Conservation (phyloP, 768 basidiomycete genomes). For the Podaxis rugospora region DNA sequence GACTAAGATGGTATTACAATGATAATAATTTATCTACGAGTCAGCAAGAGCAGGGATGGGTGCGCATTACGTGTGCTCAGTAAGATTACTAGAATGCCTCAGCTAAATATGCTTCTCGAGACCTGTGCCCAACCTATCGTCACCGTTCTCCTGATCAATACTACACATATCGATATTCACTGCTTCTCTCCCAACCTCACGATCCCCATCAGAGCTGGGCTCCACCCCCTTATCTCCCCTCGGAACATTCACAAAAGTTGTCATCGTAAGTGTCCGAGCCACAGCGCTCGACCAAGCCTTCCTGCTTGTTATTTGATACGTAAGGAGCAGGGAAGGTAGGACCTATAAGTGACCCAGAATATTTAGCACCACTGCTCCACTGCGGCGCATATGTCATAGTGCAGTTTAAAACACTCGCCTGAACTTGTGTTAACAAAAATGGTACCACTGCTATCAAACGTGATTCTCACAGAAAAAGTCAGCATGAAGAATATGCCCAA, state of each 20-base stretch:
- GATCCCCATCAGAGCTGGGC: not conserved
- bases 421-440: slow-evolving; percentile 2
- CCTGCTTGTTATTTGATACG: not conserved
- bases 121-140: too few species aligned
- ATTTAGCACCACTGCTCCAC: not conserved
- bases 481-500: not conserved
- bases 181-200: not conserved
- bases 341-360: not conserved
- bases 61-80: too few species aligned
- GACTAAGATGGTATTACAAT: too few species aligned
- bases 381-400: not conserved
- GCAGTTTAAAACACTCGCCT: not conserved
- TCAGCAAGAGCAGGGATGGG: too few species aligned
- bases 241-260: not conserved
- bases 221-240: not conserved
- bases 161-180: too few species aligned
- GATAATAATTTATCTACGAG: too few species aligned
- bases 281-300: not conserved
- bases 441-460: slow-evolving; percentile 2
- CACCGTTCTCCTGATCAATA: too few species aligned
- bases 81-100: too few species aligned
- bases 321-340: not conserved
- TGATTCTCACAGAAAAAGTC: not conserved
- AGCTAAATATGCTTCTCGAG: too few species aligned
- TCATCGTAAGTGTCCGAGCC: not conserved